phyloP scores from a whole-genome alignment of 108 stramenopile species.

The Nitzschia palea region DNA sequence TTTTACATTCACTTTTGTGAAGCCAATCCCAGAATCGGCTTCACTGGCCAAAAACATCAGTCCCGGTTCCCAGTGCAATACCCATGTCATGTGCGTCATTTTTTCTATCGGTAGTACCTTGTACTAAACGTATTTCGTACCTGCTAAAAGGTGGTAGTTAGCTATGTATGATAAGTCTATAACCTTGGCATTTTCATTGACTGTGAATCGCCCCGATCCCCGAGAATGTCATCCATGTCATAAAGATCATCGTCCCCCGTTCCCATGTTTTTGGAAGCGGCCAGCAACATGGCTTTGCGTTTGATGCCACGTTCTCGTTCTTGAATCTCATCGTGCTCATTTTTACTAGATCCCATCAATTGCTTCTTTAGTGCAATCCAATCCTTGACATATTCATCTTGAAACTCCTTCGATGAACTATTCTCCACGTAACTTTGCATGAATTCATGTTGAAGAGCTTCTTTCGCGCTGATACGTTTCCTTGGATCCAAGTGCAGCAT shows the following conservation, averaged over 20 bases:
- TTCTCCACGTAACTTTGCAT: slow-evolving; percentile 35
- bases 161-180: not conserved
- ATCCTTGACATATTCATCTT: slow-evolving; percentile 63
- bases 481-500: slow-evolving; percentile 83
- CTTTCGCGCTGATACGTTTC: slow-evolving; percentile 67
- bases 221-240: slow-evolving; percentile 59
- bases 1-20: too few relatives aligned
- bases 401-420: slow-evolving; percentile 34
- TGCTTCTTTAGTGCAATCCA: slow-evolving; percentile 69
- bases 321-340: slow-evolving; percentile 15
- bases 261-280: slow-evolving; percentile 30
- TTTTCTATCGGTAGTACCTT: not conserved
- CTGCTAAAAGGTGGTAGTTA: not conserved
- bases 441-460: slow-evolving; percentile 70
- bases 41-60: too few relatives aligned
- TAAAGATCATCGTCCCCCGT: slow-evolving; percentile 69
- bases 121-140: too few relatives aligned
- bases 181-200: slow-evolving; percentile 4
- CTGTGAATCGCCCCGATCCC: not conserved
- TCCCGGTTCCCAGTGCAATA: too few relatives aligned
- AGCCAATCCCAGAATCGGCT: too few relatives aligned
- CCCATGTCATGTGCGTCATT: too few relatives aligned
- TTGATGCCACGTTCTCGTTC: slow-evolving; percentile 49
- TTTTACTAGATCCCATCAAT: slow-evolving; percentile 17
- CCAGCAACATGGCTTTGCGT: slow-evolving; percentile 60